These are phyloP conservation scores for Dictyostelium firmibasis DNA, from an alignment of 78 protist genomes.

Conservation along the genomic window DNA sequence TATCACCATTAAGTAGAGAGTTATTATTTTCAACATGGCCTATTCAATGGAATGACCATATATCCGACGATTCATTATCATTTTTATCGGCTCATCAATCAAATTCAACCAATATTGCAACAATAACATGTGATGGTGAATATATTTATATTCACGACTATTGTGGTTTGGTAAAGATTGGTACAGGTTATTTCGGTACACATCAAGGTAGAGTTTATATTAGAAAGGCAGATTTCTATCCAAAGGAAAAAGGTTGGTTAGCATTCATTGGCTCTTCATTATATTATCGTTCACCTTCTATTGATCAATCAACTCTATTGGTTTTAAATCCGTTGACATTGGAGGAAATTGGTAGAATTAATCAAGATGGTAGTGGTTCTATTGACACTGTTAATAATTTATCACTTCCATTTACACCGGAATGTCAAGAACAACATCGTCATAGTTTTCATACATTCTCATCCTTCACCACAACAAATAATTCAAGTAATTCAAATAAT, in stretches of 20 bases:
- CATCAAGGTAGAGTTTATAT: slow-evolving; percentile 81
- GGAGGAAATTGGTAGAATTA: slow-evolving; percentile 35
- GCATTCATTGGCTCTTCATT: slow-evolving; percentile 15
- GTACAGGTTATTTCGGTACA: slow-evolving; percentile 78
- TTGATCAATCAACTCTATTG: slow-evolving; percentile 57
- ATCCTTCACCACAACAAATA: neutral
- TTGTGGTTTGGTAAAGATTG: slow-evolving; percentile 79
- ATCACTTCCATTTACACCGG: slow-evolving; percentile 69
- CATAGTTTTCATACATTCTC: neutral
- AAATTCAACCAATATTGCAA: slow-evolving; percentile 46
- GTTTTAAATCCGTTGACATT: slow-evolving; percentile 63
- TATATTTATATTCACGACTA: slow-evolving; percentile 79
- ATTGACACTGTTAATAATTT: slow-evolving; percentile 28
- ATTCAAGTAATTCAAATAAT: neutral
- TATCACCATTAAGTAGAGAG: slow-evolving; percentile 65
- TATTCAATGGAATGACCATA: slow-evolving; percentile 75
- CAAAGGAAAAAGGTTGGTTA: slow-evolving; percentile 81
- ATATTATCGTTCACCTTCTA: slow-evolving; percentile 80
- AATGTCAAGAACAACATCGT: slow-evolving; percentile 4
- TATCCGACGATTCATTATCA: slow-evolving; percentile 26
- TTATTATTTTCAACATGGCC: slow-evolving; percentile 68
- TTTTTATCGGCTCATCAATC: slow-evolving; percentile 12
- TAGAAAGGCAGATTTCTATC: slow-evolving; percentile 11
- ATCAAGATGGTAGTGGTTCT: slow-evolving; percentile 76
- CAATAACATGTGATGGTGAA: slow-evolving; percentile 72